These are phyloP conservation scores for Pythium phragmiticola DNA, from an alignment of 352 stramenopile genomes.

Conservation along the genomic window DNA sequence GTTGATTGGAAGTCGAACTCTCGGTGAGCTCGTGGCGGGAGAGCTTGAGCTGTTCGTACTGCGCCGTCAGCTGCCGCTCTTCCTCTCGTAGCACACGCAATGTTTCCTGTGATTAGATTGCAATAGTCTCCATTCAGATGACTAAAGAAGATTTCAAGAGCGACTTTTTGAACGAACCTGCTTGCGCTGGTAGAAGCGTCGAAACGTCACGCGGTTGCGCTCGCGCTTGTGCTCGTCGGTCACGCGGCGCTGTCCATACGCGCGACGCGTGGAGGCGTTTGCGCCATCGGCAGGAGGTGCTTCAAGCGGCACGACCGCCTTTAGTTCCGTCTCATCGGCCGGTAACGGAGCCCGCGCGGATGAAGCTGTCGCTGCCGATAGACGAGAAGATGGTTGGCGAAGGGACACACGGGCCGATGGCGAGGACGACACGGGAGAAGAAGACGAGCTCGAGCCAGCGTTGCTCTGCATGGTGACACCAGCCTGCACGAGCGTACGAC, in stretches of 20 bases:
- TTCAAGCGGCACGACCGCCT: background rate
- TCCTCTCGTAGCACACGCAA: slow-evolving; percentile 22
- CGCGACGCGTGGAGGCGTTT: background rate
- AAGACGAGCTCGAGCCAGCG: too few species aligned
- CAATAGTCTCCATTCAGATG: background rate
- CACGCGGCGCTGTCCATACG: slow-evolving; percentile 17
- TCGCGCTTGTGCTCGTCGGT: slow-evolving; percentile 30
- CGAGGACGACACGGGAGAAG: too few species aligned
- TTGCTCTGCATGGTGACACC: too few species aligned
- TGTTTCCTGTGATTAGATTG: slow-evolving; percentile 4
- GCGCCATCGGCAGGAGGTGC: background rate
- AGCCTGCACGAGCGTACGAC: too few species aligned
- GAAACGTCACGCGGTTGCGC: slow-evolving; percentile 26
- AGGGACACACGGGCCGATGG: too few species aligned
- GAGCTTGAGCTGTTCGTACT: slow-evolving; percentile 18
- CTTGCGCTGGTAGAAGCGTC: slow-evolving; percentile 26
- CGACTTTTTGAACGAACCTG: slow-evolving; percentile 11
- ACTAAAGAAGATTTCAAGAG: background rate
- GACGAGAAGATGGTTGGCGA: too few species aligned
- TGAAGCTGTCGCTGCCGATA: too few species aligned
- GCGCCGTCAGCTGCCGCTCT: slow-evolving; percentile 3
- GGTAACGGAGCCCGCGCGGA: background rate
- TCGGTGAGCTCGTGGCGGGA: background rate
- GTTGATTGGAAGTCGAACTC: background rate
- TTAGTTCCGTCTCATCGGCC: background rate